Conservation (phyloP, 75 land plant species). For the Picea glauca region DNA sequence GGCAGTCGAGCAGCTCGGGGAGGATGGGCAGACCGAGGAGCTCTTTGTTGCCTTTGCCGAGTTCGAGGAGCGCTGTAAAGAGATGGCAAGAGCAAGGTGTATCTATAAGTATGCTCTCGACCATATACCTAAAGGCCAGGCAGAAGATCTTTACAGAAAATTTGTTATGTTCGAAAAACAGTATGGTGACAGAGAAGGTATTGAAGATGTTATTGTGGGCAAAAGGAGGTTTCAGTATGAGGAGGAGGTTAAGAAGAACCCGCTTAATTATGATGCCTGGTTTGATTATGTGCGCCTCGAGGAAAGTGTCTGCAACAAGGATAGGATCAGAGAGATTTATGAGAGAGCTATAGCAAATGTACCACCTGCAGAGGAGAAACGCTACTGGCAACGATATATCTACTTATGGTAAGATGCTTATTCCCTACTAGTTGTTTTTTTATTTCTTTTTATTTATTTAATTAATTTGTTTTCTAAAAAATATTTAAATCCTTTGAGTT, state of each 20-base stretch:
- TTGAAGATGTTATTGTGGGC: constrained; percentile 95
- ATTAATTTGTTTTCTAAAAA: neutral
- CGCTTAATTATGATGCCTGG: constrained; percentile 88
- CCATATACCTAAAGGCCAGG: constrained; percentile 85
- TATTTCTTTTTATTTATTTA: neutral
- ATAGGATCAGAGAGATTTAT: constrained; percentile 79
- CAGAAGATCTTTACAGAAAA: constrained; percentile 82
- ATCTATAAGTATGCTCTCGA: constrained; percentile 89
- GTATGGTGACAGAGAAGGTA: constrained; percentile 88
- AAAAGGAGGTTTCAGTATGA: constrained; percentile 97
- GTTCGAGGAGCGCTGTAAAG: constrained; percentile 93
- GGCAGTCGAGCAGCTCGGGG: constrained; percentile 70
- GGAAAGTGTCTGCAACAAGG: constrained; percentile 81
- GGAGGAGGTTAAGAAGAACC: constrained; percentile 90
- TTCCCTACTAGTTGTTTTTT: neutral
- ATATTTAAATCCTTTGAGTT: neutral
- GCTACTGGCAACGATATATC: constrained; percentile 95
- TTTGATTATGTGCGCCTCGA: constrained; percentile 94
- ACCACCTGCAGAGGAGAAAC: constrained; percentile 97
- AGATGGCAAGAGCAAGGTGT: constrained; percentile 66
- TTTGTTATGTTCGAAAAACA: constrained; percentile 93
- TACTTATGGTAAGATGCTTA: constrained; percentile 68
- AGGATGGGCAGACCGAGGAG: constrained; percentile 77
- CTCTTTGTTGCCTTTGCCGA: constrained; percentile 93
- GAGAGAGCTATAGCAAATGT: constrained; percentile 95